Percentiles rank a stretch among this genome's conserved stretches.
Evolutionary conservation across 768 basidiomycete species (phyloP).

Genomic region (Crassisporium funariophilum): DNA sequence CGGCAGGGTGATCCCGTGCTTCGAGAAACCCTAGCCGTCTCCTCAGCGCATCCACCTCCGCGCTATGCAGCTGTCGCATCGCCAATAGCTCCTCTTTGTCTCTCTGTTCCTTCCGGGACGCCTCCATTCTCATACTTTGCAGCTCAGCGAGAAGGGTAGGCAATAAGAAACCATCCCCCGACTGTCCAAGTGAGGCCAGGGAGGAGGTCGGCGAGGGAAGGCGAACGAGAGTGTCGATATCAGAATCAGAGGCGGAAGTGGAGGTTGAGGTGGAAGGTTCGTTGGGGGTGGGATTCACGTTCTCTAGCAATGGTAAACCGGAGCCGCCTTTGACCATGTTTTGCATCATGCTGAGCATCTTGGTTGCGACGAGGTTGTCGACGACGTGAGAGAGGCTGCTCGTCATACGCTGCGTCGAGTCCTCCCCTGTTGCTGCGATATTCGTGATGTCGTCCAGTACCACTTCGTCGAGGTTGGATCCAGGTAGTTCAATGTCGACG

Average conservation of each 20-base stretch:
- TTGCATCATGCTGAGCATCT: slow-evolving; percentile 22
- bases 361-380: slow-evolving; percentile 23
- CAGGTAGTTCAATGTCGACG: background rate
- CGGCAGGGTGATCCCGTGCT: slow-evolving; percentile 17
- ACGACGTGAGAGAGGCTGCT: slow-evolving; percentile 19
- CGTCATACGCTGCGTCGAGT: slow-evolving; percentile 3
- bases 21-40: slow-evolving; percentile 24
- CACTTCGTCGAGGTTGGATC: background rate
- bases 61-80: slow-evolving; percentile 23
- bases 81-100: slow-evolving; percentile 23
- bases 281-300: slow-evolving; percentile 9
- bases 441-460: background rate
- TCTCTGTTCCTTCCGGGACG: slow-evolving; percentile 12
- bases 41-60: slow-evolving; percentile 26
- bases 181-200: background rate
- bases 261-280: slow-evolving; percentile 1
- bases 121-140: slow-evolving; percentile 21
- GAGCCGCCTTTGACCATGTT: slow-evolving; percentile 10
- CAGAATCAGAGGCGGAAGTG: background rate
- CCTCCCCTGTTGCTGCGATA: background rate
- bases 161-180: slow-evolving; percentile 12
- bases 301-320: background rate
- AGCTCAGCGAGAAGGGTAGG: slow-evolving; percentile 22
- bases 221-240: background rate
- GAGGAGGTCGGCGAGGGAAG: background rate